phyloP scores from a whole-genome alignment of 176 grass and related monocot species.

The Eragrostis curvula region DNA sequence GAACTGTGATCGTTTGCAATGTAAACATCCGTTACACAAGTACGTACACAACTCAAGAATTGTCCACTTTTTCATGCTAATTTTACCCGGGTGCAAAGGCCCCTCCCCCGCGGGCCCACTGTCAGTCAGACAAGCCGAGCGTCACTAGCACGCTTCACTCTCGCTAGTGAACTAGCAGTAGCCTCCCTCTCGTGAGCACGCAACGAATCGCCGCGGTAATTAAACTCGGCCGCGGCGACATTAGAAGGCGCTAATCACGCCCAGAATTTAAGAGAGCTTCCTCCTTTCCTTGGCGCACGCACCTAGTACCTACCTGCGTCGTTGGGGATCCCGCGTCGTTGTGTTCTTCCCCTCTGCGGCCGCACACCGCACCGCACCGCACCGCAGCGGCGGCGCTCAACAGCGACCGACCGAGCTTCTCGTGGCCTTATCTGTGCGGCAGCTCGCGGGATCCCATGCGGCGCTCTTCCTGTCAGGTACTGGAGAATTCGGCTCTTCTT shows the following conservation, averaged over 20 bases:
- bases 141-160: neutral
- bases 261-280: constrained; percentile 29
- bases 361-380: neutral
- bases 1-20: neutral
- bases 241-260: constrained; percentile 25
- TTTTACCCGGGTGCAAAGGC: no score
- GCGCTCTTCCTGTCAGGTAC: constrained; percentile 34
- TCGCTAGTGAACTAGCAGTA: neutral
- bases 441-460: neutral
- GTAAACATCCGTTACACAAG: no score
- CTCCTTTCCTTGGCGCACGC: neutral
- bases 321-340: neutral
- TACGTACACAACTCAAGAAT: no score
- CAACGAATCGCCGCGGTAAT: constrained; percentile 37
- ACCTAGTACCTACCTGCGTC: constrained; percentile 18
- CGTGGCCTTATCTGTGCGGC: constrained; percentile 20
- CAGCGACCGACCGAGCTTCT: constrained; percentile 1
- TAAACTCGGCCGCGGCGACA: neutral
- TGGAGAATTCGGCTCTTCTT: neutral
- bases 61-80: no score
- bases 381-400: neutral
- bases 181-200: constrained; percentile 20
- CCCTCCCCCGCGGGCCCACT: neutral
- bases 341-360: neutral
- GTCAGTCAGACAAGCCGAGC: neutral